Percentiles rank a stretch among this genome's conserved stretches.
These are phyloP conservation scores for Diphasiastrum complanatum DNA, from an alignment of 83 land plant species.

Conservation along the genomic window DNA sequence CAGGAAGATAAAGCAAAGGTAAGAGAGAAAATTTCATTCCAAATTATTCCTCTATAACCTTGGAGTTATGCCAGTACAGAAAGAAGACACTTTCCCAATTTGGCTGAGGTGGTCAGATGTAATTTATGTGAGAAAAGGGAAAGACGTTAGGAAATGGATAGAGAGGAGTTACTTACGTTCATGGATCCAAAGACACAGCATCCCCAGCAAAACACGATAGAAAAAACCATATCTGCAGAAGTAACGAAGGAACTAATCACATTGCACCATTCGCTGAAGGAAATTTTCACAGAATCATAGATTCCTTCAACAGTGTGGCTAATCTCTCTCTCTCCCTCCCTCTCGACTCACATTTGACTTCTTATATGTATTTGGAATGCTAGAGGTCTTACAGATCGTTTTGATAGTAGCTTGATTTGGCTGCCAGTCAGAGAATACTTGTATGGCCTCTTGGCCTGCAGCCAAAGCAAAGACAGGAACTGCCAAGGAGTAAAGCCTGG, in stretches of 20 bases:
- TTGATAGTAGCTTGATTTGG: background rate
- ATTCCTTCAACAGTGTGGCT: too few species aligned
- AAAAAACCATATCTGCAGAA: slow-evolving; percentile 20
- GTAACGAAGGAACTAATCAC: background rate
- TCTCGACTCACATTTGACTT: background rate
- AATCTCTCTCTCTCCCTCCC: background rate
- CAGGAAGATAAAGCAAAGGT: too few species aligned
- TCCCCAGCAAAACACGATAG: slow-evolving; percentile 36
- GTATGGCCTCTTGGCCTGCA: background rate
- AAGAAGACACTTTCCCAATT: too few species aligned
- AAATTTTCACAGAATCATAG: too few species aligned
- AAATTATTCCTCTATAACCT: too few species aligned
- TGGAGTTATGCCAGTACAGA: too few species aligned
- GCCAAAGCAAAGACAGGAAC: slow-evolving; percentile 8
- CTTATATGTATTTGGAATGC: background rate
- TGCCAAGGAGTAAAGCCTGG: background rate
- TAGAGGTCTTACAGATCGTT: slow-evolving; percentile 7
- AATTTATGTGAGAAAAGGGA: too few species aligned
- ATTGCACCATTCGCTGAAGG: too few species aligned
- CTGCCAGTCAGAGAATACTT: background rate
- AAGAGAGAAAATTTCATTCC: too few species aligned
- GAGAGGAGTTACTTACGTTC: slow-evolving; percentile 33
- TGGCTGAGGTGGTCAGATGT: too few species aligned
- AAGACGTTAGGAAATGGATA: too few species aligned
- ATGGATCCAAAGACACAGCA: slow-evolving; percentile 42